phyloP scores from a whole-genome alignment of 1,139 yeast genomes.

The Candida sp. region DNA sequence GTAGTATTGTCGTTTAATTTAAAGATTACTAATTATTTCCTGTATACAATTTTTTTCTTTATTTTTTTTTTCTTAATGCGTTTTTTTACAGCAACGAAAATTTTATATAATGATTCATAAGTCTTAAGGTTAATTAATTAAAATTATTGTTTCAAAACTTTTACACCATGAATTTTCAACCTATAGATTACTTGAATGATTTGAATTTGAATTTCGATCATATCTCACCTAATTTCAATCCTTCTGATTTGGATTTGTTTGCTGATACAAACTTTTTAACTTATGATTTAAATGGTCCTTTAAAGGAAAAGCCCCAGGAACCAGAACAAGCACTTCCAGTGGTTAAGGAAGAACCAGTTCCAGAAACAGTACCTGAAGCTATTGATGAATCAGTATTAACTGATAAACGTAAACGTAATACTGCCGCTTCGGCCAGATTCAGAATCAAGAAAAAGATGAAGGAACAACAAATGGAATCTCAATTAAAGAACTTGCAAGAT shows the following conservation, averaged over 20 bases:
- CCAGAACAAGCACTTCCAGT: background rate
- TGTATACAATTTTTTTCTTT: background rate
- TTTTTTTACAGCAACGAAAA: background rate
- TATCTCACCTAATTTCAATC: conserved; percentile 21
- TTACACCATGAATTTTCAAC: conserved; percentile 36
- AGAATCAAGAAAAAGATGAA: conserved; percentile 77
- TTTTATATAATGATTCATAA: no score
- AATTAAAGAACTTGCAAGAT: conserved; percentile 60
- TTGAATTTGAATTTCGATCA: conserved; percentile 33
- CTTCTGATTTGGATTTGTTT: conserved; percentile 41
- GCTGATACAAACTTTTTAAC: conserved; percentile 41
- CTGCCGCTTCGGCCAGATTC: conserved; percentile 81
- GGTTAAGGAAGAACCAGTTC: background rate
- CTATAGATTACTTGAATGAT: conserved; percentile 41
- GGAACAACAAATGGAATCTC: conserved; percentile 80
- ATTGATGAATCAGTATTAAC: conserved; percentile 32
- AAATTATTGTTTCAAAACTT: background rate
- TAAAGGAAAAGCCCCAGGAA: background rate
- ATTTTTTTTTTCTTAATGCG: background rate
- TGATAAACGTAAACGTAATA: conserved; percentile 70
- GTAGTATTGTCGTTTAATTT: no score
- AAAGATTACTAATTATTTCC: background rate
- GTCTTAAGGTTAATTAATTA: no score
- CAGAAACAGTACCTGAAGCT: conserved; percentile 6
- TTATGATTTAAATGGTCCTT: conserved; percentile 1